Percentiles rank a stretch among this genome's conserved stretches.
Evolutionary conservation across 257 asterid species (phyloP).

Genomic region (Coffea eugenioides): DNA sequence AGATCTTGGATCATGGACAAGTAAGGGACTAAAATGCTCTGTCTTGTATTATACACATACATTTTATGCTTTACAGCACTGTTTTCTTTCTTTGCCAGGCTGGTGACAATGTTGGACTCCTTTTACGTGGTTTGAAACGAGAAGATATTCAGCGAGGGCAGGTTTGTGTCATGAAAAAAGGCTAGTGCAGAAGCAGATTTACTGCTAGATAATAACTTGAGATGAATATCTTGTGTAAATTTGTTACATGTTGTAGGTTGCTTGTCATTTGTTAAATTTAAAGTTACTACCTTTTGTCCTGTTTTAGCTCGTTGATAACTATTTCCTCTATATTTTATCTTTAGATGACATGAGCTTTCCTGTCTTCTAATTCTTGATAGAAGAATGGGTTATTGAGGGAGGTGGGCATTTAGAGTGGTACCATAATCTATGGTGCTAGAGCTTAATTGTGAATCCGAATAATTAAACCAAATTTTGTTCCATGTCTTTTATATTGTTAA

Average conservation of each 20-base stretch:
- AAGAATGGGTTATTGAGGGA: not conserved
- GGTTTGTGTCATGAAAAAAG: constrained; percentile 33
- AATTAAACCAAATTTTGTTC: not conserved
- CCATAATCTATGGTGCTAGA: not conserved
- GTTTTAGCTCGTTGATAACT: not conserved
- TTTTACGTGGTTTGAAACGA: constrained; percentile 92
- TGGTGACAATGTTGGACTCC: constrained; percentile 98
- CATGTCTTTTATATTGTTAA: not conserved
- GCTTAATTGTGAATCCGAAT: not conserved
- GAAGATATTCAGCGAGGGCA: constrained; percentile 88
- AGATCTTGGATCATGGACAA: constrained; percentile 89
- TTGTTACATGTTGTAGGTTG: not conserved
- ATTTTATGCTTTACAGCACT: not conserved
- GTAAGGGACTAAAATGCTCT: constrained; percentile 33
- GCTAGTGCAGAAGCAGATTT: not conserved
- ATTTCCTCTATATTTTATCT: not conserved
- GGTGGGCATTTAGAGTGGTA: not conserved
- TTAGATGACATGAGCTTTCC: not conserved
- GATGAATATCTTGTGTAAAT: not conserved
- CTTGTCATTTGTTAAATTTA: not conserved
- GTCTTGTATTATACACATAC: not conserved
- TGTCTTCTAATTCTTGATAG: not conserved
- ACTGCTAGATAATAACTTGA: not conserved
- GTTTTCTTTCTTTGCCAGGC: constrained; percentile 53
- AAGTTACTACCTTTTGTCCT: not conserved